Base-by-base conservation (phyloP, 1,284 basidiomycete species). In the Moniliella sp. region DNA sequence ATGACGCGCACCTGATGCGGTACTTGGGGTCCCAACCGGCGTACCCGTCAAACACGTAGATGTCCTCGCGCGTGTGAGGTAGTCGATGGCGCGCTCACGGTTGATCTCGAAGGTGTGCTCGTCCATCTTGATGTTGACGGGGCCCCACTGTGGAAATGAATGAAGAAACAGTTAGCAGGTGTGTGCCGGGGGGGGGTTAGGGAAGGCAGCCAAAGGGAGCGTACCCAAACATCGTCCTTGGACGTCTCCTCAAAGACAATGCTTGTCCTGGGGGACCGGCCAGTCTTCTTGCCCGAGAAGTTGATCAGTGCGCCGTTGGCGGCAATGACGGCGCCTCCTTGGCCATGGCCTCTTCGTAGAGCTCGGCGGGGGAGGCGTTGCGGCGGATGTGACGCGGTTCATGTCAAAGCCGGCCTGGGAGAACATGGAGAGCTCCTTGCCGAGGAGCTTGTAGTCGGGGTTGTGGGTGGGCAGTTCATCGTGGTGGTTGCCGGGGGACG, bases 271-370 rank as follows among this genome's bases (percentile, higher is more conserved):
- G 91, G 88, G 52, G 76, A 80, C 35, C 91, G 75, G 41, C 91
- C 91, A 2, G 91, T 97, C 72, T 99, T 99, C 71, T 94, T 97
- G 29, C 91, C 91, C 11, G 84, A 93, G 61, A 94, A 97, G 73
- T 99, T 99, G 74, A 99, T 99, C 50, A 99, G 69, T 14, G 88
- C 86, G 45, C 91, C 88, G 12, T 75, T 81, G 23, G 78, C 76
- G 32, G 91, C 88, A 66, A 99, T 82, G 67, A 94, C 78, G 52
- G 88, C 88, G 43, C 88, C 86, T 97, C 88, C 64, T 94, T 91
- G 50, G 79, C 75, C 66, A 94, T 78, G 54, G 88, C 88, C 57
- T 99, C 91, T 63, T 99, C 88, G 67, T 99, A 99, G 29, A 99
- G 75, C 60, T 79, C 73, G 4, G 88, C 83, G 34, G 83, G 77